phyloP scores from a whole-genome alignment of 2,329 filamentous ascomycete genomes.

The Domatiomyces catenatus region DNA sequence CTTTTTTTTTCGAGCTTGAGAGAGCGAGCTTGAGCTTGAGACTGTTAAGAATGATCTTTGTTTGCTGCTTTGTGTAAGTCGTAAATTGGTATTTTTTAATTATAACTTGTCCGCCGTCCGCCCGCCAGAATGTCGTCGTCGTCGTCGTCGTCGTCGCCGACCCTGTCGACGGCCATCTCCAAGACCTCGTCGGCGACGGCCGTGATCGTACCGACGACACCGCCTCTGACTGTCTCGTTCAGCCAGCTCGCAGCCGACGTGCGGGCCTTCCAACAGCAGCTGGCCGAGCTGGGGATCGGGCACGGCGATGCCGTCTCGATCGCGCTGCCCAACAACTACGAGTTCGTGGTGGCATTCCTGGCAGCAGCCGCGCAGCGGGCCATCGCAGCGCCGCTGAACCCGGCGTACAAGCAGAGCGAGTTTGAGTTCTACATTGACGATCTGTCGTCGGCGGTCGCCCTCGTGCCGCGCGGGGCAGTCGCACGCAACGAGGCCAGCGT shows the following conservation, averaged over 20 bases:
- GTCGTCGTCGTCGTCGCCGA: constrained; percentile 20
- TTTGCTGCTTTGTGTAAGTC: no score
- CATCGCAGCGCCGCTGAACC: constrained; percentile 74
- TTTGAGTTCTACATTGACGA: constrained; percentile 90
- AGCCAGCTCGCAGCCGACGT: constrained; percentile 51
- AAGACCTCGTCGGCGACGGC: constrained; percentile 40
- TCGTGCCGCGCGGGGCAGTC: constrained; percentile 59
- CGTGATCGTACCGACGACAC: constrained; percentile 57
- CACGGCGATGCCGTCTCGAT: constrained; percentile 62
- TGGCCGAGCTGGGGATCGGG: constrained; percentile 58
- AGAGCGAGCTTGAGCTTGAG: no score
- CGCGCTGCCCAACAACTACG: constrained; percentile 68
- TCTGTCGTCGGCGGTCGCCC: constrained; percentile 59
- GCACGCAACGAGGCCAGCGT: constrained; percentile 54
- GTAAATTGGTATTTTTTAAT: no score
- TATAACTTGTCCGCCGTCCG: no score
- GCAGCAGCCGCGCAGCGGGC: constrained; percentile 73
- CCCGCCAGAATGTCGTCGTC: no score
- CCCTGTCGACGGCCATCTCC: constrained; percentile 43
- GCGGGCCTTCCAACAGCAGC: constrained; percentile 56
- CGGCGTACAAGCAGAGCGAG: constrained; percentile 75
- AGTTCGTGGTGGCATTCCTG: constrained; percentile 76
- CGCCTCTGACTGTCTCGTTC: constrained; percentile 55
- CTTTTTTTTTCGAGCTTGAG: no score
- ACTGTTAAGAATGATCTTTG: no score